These are phyloP conservation scores for Myrica gale DNA, from an alignment of 306 rosid species.

Conservation along the genomic window DNA sequence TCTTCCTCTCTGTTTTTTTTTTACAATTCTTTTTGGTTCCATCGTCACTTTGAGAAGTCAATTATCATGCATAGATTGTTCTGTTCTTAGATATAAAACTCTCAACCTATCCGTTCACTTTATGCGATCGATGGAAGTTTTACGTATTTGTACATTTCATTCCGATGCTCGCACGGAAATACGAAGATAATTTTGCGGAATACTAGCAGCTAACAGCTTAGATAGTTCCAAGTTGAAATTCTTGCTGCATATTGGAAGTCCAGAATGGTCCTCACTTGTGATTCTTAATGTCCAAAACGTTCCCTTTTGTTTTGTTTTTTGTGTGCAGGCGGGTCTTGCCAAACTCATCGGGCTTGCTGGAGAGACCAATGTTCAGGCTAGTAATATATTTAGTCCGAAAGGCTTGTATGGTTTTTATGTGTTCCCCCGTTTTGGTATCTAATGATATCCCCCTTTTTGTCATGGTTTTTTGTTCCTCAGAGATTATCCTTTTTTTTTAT, in stretches of 20 bases:
- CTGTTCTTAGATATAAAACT: background rate
- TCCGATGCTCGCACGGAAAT: too few species aligned
- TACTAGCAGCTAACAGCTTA: too few species aligned
- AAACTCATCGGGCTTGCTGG: slow-evolving; percentile 99
- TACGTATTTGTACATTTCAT: background rate
- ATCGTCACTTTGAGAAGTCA: background rate
- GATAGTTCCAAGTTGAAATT: too few species aligned
- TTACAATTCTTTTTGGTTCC: background rate
- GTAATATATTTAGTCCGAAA: background rate
- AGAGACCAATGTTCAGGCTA: slow-evolving; percentile 94
- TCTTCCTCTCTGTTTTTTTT: background rate
- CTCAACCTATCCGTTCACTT: background rate
- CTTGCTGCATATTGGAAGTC: background rate
- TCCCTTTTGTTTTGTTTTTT: background rate
- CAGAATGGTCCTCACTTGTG: background rate
- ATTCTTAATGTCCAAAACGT: background rate
- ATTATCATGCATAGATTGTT: background rate
- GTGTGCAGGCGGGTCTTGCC: slow-evolving; percentile 87
- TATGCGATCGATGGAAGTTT: background rate
- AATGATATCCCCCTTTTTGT: background rate
- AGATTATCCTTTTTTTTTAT: background rate
- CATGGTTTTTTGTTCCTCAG: slow-evolving; percentile 2
- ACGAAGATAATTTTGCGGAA: background rate
- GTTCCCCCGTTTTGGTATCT: background rate
- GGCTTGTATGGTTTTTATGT: slow-evolving; percentile 2